These are phyloP conservation scores for Thelonectria discophora DNA, from an alignment of 2,329 filamentous ascomycete genomes.

Conservation along the genomic window DNA sequence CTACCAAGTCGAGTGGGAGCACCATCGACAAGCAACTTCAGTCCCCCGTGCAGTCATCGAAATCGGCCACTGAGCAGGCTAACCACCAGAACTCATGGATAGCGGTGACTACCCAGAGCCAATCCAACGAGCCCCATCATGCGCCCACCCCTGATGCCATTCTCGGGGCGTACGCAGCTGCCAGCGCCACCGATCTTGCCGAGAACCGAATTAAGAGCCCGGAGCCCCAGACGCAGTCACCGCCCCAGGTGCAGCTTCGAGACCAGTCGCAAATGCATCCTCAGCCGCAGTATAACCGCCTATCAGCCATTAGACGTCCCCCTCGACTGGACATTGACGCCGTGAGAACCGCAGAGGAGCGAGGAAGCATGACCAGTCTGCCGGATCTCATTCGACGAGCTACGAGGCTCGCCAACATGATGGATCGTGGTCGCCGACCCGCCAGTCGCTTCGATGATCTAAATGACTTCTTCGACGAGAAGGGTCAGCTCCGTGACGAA, in stretches of 20 bases:
- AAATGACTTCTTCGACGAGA: constrained; percentile 59
- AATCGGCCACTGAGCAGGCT: constrained; percentile 56
- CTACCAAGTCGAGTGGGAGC: constrained; percentile 39
- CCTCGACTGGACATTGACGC: constrained; percentile 84
- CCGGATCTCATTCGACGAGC: constrained; percentile 91
- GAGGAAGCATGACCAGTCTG: constrained; percentile 90
- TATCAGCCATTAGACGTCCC: constrained; percentile 70
- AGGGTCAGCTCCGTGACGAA: constrained; percentile 49
- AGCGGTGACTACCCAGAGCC: constrained; percentile 47
- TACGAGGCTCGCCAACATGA: constrained; percentile 84
- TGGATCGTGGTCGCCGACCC: constrained; percentile 80
- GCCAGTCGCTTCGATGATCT: constrained; percentile 66
- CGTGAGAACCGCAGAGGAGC: constrained; percentile 80
- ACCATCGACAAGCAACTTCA: constrained; percentile 45
- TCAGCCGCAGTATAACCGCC: constrained; percentile 46
- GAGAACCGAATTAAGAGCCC: constrained; percentile 43
- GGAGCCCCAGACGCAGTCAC: constrained; percentile 36
- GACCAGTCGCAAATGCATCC: constrained; percentile 4
- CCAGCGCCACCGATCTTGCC: constrained; percentile 55
- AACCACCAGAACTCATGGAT: constrained; percentile 58
- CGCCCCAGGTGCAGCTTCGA: neutral
- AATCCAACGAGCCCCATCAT: constrained; percentile 27
- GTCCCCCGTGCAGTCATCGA: constrained; percentile 53
- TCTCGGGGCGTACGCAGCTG: constrained; percentile 60
- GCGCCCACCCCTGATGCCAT: constrained; percentile 56